These are phyloP conservation scores for Globisporangium emineosum DNA, from an alignment of 352 stramenopile species.

Conservation along the genomic window DNA sequence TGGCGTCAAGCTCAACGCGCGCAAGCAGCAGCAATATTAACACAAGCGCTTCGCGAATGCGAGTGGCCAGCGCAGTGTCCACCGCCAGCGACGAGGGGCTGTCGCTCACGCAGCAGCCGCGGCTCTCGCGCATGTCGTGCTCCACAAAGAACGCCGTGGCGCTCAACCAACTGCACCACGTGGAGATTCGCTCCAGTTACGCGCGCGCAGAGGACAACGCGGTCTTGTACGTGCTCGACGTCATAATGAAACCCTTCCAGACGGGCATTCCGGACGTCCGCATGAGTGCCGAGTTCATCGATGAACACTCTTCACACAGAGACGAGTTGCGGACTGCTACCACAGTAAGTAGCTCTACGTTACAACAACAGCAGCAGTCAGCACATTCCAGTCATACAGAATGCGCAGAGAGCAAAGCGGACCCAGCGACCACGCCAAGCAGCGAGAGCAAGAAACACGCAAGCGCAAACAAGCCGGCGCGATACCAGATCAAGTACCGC, in stretches of 20 bases:
- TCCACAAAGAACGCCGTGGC: constrained; percentile 43
- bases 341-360: background rate
- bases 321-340: background rate
- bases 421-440: background rate
- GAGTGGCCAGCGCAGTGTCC: background rate
- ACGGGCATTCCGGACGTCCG: constrained; percentile 37
- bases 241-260: constrained; percentile 39
- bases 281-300: constrained; percentile 16
- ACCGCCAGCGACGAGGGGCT: constrained; percentile 7
- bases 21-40: background rate
- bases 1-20: background rate
- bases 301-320: background rate
- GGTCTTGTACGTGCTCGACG: constrained; percentile 51
- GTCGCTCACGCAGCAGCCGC: constrained; percentile 2
- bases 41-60: background rate
- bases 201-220: constrained; percentile 36
- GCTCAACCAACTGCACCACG: constrained; percentile 58
- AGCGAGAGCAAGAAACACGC: background rate
- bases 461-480: constrained; percentile 6
- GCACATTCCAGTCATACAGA: background rate
- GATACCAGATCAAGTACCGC: constrained; percentile 43
- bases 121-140: constrained; percentile 49
- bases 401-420: background rate
- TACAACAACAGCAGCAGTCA: background rate
- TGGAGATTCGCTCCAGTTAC: constrained; percentile 39